phyloP scores from a whole-genome alignment of 2,329 filamentous ascomycete species.

The Claviceps arundinis region DNA sequence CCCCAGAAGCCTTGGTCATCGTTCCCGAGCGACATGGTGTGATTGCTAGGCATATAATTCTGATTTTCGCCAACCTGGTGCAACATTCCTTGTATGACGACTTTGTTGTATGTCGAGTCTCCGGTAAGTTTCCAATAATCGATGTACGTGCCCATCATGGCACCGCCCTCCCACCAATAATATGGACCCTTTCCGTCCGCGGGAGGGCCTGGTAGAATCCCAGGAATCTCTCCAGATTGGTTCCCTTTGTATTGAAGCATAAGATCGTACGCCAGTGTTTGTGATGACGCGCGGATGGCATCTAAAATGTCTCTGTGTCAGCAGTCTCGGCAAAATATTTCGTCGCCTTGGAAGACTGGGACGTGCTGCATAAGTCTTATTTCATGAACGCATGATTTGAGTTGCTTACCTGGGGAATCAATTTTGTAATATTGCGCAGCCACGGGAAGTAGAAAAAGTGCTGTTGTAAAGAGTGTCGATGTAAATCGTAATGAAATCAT shows the following conservation, averaged over 20 bases:
- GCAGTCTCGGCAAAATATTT: background rate
- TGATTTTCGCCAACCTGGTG: slow-evolving; percentile 43
- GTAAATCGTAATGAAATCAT: slow-evolving; percentile 2
- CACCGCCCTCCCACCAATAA: slow-evolving; percentile 65
- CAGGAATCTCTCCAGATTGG: slow-evolving; percentile 36
- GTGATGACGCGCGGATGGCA: slow-evolving; percentile 32
- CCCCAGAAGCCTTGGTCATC: slow-evolving; percentile 63
- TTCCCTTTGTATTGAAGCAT: slow-evolving; percentile 39
- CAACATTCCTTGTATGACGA: slow-evolving; percentile 41
- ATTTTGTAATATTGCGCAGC: slow-evolving; percentile 19
- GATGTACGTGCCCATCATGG: slow-evolving; percentile 54
- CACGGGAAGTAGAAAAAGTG: slow-evolving; percentile 4
- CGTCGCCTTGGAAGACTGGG: background rate
- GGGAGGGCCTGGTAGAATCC: slow-evolving; percentile 44
- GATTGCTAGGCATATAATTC: slow-evolving; percentile 48
- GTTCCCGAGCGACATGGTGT: slow-evolving; percentile 48
- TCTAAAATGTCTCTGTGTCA: slow-evolving; percentile 20
- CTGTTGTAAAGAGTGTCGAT: slow-evolving; percentile 2
- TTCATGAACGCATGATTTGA: background rate
- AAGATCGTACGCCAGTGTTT: slow-evolving; percentile 34
- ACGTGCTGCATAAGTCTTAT: background rate
- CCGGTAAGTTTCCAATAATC: slow-evolving; percentile 60
- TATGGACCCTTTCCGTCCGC: slow-evolving; percentile 34
- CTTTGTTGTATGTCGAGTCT: slow-evolving; percentile 47
- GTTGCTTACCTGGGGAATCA: slow-evolving; percentile 16